phyloP scores from a whole-genome alignment of 768 basidiomycete genomes.

The Phlegmacium glaucopus region DNA sequence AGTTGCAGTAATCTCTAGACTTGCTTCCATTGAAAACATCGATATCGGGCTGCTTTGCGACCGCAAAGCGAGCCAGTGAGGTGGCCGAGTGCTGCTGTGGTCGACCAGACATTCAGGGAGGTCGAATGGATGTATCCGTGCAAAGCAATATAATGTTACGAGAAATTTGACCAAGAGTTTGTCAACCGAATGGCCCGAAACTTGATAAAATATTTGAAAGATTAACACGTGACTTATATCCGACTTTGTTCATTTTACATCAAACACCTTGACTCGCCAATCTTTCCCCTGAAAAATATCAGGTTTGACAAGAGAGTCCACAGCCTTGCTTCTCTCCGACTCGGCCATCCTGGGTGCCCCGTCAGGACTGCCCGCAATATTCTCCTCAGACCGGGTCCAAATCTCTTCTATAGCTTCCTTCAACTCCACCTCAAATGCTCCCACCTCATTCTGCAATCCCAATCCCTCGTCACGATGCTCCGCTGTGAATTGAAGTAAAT shows the following conservation, averaged over 20 bases:
- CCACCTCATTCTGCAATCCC: slow-evolving; percentile 58
- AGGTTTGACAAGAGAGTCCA: slow-evolving; percentile 50
- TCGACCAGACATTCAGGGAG: slow-evolving; percentile 51
- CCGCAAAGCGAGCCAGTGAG: slow-evolving; percentile 62
- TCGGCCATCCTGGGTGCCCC: slow-evolving; percentile 55
- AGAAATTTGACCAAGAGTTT: background rate
- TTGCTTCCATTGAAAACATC: slow-evolving; percentile 40
- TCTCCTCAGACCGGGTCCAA: slow-evolving; percentile 49
- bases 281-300: slow-evolving; percentile 33
- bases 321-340: slow-evolving; percentile 40
- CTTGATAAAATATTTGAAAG: too few relatives aligned
- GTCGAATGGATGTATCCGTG: background rate
- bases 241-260: slow-evolving; percentile 20
- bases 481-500: slow-evolving; percentile 65
- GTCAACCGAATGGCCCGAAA: too few relatives aligned
- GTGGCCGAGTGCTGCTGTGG: slow-evolving; percentile 65
- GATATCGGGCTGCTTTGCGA: slow-evolving; percentile 42
- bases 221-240: too few relatives aligned
- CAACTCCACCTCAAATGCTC: slow-evolving; percentile 55
- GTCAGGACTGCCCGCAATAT: slow-evolving; percentile 25
- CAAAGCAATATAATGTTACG: slow-evolving; percentile 6
- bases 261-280: slow-evolving; percentile 45
- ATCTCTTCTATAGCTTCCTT: slow-evolving; percentile 56
- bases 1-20: slow-evolving; percentile 83
- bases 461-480: slow-evolving; percentile 68